A percentile compares a stretch with the other conserved stretches of the same genome.
phyloP scores from a whole-genome alignment of 495 filamentous ascomycete species.

The Trichoderma asperelloides region DNA sequence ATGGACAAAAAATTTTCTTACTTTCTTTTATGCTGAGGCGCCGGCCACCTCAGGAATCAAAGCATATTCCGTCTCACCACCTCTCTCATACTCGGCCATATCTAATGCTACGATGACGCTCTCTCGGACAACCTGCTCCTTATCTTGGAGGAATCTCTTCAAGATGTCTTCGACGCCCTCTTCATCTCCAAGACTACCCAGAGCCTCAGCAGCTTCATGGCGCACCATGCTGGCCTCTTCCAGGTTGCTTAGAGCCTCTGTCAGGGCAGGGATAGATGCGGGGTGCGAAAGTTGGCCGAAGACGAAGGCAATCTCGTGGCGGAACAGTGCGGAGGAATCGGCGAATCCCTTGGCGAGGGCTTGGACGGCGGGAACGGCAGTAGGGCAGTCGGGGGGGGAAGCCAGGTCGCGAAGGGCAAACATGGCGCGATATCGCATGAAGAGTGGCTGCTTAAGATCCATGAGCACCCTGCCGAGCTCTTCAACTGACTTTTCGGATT shows the following conservation, averaged over 20 bases:
- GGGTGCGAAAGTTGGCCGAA: conserved; percentile 95
- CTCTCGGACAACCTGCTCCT: conserved; percentile 87
- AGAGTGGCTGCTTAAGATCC: conserved; percentile 69
- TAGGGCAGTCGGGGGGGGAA: conserved; percentile 82
- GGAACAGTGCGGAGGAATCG: conserved; percentile 87
- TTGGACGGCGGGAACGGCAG: conserved; percentile 71
- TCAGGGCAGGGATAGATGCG: conserved; percentile 85
- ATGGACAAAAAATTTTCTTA: neutral
- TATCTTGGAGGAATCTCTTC: conserved; percentile 76
- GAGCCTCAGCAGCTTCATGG: conserved; percentile 93
- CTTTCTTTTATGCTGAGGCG: conserved; percentile 20
- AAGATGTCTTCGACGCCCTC: conserved; percentile 84
- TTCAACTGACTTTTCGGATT: conserved; percentile 54
- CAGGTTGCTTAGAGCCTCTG: conserved; percentile 64
- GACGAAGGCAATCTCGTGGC: conserved; percentile 96
- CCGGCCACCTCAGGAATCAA: conserved; percentile 56
- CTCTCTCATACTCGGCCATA: conserved; percentile 97
- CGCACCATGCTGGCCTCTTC: conserved; percentile 90
- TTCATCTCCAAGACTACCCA: conserved; percentile 91
- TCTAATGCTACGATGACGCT: conserved; percentile 92
- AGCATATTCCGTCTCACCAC: conserved; percentile 81
- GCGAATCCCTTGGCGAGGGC: conserved; percentile 79
- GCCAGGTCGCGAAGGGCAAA: conserved; percentile 90
- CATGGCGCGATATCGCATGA: conserved; percentile 94
- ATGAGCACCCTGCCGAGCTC: conserved; percentile 68